Conservation (phyloP, 2,329 filamentous ascomycete genomes). For the Aspergillus cejpii region DNA sequence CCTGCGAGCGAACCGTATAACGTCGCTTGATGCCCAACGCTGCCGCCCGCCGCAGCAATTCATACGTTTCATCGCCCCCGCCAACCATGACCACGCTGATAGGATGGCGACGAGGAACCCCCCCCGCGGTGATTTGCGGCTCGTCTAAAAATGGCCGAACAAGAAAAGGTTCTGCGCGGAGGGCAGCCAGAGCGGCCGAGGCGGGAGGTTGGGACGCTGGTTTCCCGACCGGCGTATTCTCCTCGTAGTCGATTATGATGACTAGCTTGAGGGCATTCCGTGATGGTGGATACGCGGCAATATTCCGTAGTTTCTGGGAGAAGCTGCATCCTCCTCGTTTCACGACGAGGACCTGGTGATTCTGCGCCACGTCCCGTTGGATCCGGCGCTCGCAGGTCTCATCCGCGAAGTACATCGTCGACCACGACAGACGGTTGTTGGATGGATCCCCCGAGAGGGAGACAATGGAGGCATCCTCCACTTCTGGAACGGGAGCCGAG, state of each 20-base stretch:
- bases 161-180: slow-evolving; percentile 37
- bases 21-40: slow-evolving; percentile 69
- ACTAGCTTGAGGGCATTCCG: slow-evolving; percentile 66
- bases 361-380: slow-evolving; percentile 45
- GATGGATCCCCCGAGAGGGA: slow-evolving; percentile 34
- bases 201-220: slow-evolving; percentile 16
- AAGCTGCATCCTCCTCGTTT: slow-evolving; percentile 80
- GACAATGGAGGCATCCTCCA: slow-evolving; percentile 47
- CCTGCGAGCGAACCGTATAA: slow-evolving; percentile 76
- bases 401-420: slow-evolving; percentile 62
- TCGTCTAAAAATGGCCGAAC: slow-evolving; percentile 68
- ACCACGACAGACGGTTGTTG: slow-evolving; percentile 57
- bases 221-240: slow-evolving; percentile 27
- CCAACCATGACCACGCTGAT: slow-evolving; percentile 79
- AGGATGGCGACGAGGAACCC: slow-evolving; percentile 61
- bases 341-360: slow-evolving; percentile 72
- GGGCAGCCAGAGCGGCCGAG: slow-evolving; percentile 36
- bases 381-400: slow-evolving; percentile 58
- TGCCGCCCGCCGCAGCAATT: slow-evolving; percentile 55
- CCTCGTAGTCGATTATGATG: slow-evolving; percentile 62
- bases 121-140: slow-evolving; percentile 62
- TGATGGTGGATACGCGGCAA: slow-evolving; percentile 67
- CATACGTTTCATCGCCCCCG: slow-evolving; percentile 61
- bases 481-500: slow-evolving; percentile 63
- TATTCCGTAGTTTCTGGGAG: slow-evolving; percentile 70